Evolutionary conservation across 2,329 filamentous ascomycete species (phyloP).

Genomic region (Fusarium verrucosum): DNA sequence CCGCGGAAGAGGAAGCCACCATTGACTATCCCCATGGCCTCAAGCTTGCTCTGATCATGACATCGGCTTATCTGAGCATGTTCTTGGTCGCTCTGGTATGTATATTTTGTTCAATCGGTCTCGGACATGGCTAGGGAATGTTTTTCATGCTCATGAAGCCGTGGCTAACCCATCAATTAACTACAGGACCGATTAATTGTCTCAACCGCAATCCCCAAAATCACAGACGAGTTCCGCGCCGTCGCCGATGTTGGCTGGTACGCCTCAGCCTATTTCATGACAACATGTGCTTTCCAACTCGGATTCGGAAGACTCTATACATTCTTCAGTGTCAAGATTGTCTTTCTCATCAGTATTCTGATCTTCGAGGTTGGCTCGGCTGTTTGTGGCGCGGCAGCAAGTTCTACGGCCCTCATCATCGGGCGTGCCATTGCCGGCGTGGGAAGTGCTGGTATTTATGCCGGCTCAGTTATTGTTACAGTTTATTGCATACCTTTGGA

Average conservation of each 20-base stretch:
- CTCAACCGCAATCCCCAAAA: conserved; percentile 60
- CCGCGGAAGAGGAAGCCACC: not conserved
- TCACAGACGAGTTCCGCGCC: conserved; percentile 57
- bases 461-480: conserved; percentile 3
- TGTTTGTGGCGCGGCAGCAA: conserved; percentile 50
- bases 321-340: conserved; percentile 56
- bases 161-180: not conserved
- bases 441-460: conserved; percentile 51
- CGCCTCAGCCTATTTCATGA: conserved; percentile 58
- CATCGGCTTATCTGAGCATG: conserved; percentile 6
- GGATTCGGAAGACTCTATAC: conserved; percentile 55
- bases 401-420: conserved; percentile 17
- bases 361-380: conserved; percentile 62
- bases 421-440: conserved; percentile 57
- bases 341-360: conserved; percentile 51
- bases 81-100: not conserved
- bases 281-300: conserved; percentile 51
- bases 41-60: conserved; percentile 1
- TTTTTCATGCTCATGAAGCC: no score
- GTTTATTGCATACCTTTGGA: conserved; percentile 47
- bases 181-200: conserved; percentile 48
- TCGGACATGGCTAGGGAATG: no score
- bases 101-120: not conserved
- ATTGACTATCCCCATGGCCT: not conserved
- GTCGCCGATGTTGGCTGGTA: conserved; percentile 64